Evolutionary conservation across 768 basidiomycete genomes (phyloP), one percentile per base, ranked within the genome.

Genomic region (Baorangia bicolor): DNA sequence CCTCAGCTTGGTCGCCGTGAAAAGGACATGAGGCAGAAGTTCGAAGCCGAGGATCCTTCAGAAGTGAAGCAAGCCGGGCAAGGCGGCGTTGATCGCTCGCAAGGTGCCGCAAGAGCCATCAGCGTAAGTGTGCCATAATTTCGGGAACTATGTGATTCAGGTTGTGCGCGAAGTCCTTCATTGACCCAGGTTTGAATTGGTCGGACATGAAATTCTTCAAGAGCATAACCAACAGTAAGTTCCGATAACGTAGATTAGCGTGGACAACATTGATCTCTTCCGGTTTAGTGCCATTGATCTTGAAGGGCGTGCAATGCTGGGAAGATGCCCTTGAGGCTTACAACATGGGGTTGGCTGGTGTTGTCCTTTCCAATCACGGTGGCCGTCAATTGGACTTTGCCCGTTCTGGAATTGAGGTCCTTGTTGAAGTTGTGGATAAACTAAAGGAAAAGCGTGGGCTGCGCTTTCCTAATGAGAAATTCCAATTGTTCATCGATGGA

Each of bases 1-100:
- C 96, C 96, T 7, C 94, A 97, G 62, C 85, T 98, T 11, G 96
- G 96, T 41, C 83, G 94, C 13, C 82, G 95, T 56, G 94, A 96
- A 70, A 94, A 95, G 56, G 96, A 98, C 67, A 98, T 98, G 94
- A 81, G 96, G 25, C 90, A 90, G 85, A 96, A 94, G 68, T 98
- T 98, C 57, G 92, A 90, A 37, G 93, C 89, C 3, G 88, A 87
- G 37, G 71, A 73, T 31, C 71, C 72, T 8, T 73, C 71, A n/a
- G 70, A 73, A 40, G 70, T 71, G 21, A 68, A 59, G n/a, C 82
- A 81, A 67, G 75, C 74, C n/a, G 72, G 73, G 13, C 70, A 76
- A 16, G 77, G 78, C 28, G 75, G 73, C 28, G 83, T 94, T 41
- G 87, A 94, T 64, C 83, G 90, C 40, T 86, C 89, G 49, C 91